Evolutionary conservation across 352 stramenopile species (phyloP), one percentile per base, ranked within the genome.

Genomic region (Pythium folliculosum): DNA sequence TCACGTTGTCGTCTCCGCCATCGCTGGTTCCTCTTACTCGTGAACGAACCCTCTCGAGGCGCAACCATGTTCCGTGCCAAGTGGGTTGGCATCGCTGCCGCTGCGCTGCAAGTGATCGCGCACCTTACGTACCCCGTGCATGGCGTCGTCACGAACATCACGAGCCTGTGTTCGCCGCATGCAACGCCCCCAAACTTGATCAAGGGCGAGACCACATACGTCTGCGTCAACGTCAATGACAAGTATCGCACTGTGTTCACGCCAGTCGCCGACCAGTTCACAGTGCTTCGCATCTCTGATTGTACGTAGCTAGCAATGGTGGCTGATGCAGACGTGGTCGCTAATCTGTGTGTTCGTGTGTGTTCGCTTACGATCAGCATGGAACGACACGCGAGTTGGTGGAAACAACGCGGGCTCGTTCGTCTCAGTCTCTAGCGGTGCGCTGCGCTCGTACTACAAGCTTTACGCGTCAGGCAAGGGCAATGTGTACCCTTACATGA

Each of bases 171-270:
- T 63, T 92, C 81, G 10, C 81, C 84, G 21, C 78, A 75, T 22
- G 72, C 75, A 21, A 75, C 72, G 9, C 75, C 77, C 17, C 81
- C 82, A 10, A 69, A 66, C 54, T 67, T 94, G 37, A 71, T 73
- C 47, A 91, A 92, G 62, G 84, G 86, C 27, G 53, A 76, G 13
- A 52, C 43, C n/a, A 92, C 86, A 2, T 91, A 88, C 51, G 76
- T 94, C 17, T 94, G 86, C 60, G 66, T 92, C 63, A 94, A 94
- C 64, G 75, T 92, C 54, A 94, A 92, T 57, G 77, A 89, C 52
- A 62, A 83, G 55, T 91, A 87, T 60, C 84, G 86, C 63, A 80
- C 79, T 3, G 75, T 94, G 14, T 94, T 94, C 76, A 91, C 78
- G 37, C 86, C 86, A 3, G 63, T 89, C 1, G 82, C 81, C 12